Conservation (phyloP, 2,329 filamentous ascomycete species). For the Penicillium sp. region DNA sequence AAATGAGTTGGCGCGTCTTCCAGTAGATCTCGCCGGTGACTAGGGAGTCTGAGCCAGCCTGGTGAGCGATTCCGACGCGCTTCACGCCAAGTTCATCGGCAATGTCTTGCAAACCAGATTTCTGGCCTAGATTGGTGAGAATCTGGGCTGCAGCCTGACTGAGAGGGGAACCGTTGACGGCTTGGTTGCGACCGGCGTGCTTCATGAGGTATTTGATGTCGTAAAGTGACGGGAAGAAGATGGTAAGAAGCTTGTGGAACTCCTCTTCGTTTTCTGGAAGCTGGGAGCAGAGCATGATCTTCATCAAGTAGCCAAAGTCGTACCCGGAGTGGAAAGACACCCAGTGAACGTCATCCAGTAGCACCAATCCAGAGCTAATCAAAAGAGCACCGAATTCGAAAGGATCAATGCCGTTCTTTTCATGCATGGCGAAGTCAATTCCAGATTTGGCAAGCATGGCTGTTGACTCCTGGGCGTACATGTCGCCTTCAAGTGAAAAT, state of each 20-base stretch:
- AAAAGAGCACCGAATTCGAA: conserved; percentile 79
- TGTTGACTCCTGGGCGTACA: conserved; percentile 95
- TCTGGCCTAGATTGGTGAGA: conserved; percentile 74
- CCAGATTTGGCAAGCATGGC: conserved; percentile 81
- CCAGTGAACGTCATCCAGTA: conserved; percentile 83
- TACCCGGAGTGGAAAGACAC: conserved; percentile 97
- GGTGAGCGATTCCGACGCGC: conserved; percentile 76
- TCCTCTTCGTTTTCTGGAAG: conserved; percentile 82
- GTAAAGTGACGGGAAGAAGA: conserved; percentile 86
- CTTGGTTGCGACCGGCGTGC: conserved; percentile 64
- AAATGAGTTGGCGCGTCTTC: conserved; percentile 80
- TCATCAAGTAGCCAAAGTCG: conserved; percentile 94
- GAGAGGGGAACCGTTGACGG: conserved; percentile 54
- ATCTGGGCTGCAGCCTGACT: conserved; percentile 62
- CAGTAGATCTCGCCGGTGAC: conserved; percentile 93
- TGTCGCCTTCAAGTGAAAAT: conserved; percentile 87
- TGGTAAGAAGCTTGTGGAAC: conserved; percentile 79
- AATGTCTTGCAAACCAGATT: conserved; percentile 85
- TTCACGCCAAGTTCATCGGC: conserved; percentile 88
- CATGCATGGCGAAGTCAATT: conserved; percentile 79
- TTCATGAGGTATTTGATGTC: conserved; percentile 98
- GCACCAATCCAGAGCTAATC: conserved; percentile 83
- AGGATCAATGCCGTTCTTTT: conserved; percentile 82
- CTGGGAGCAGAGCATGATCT: conserved; percentile 73
- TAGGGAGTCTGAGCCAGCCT: conserved; percentile 86